Conservation (phyloP, 257 asterid species). For the Misopates orontium region DNA sequence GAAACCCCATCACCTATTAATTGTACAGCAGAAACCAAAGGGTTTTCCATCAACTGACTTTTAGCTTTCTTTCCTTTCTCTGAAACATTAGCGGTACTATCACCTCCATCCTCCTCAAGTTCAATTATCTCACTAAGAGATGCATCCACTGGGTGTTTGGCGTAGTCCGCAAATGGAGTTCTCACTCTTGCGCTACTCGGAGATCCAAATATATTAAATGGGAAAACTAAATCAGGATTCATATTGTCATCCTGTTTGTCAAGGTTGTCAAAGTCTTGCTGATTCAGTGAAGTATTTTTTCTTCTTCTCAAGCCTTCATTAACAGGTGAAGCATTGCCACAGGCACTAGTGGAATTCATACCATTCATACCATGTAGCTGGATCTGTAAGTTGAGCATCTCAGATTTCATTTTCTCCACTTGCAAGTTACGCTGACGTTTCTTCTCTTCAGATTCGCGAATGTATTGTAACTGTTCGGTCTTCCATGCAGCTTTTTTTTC, state of each 20-base stretch:
- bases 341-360: conserved; percentile 55
- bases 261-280: conserved; percentile 41
- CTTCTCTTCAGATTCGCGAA: conserved; percentile 90
- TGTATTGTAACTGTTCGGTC: conserved; percentile 83
- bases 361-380: conserved; percentile 80
- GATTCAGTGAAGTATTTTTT: conserved; percentile 42
- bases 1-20: conserved; percentile 90
- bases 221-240: conserved; percentile 44
- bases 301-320: conserved; percentile 80
- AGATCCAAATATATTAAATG: conserved; percentile 58
- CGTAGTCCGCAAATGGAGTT: conserved; percentile 50
- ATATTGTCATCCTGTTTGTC: conserved; percentile 58
- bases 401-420: conserved; percentile 99
- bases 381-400: conserved; percentile 93
- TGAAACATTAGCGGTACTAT: conserved; percentile 38
- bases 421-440: conserved; percentile 85
- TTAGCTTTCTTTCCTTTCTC: conserved; percentile 50
- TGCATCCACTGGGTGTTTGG: conserved; percentile 47
- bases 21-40: conserved; percentile 88
- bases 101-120: conserved; percentile 58
- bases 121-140: conserved; percentile 73
- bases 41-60: conserved; percentile 67
- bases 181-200: conserved; percentile 53
- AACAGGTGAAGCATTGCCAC: conserved; percentile 53
- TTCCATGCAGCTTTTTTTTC: conserved; percentile 98